A percentile compares a stretch with the other conserved stretches of the same genome.
These are phyloP conservation scores for Neurospora africana DNA, from an alignment of 495 filamentous ascomycete species.

Conservation along the genomic window DNA sequence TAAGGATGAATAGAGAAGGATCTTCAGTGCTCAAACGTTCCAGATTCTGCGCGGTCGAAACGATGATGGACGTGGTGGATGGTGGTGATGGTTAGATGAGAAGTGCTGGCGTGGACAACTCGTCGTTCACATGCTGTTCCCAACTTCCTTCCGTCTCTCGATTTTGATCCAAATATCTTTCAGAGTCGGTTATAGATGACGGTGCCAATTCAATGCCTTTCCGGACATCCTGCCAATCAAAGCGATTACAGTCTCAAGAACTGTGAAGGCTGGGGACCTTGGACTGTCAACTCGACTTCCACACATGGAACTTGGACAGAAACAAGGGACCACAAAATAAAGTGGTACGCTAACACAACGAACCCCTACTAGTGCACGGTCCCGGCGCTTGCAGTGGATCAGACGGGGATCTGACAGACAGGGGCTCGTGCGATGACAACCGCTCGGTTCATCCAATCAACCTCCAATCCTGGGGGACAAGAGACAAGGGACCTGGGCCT, in stretches of 20 bases:
- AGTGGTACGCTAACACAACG: background rate
- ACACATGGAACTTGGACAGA: background rate
- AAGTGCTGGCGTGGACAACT: background rate
- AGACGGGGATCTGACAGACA: constrained; percentile 10
- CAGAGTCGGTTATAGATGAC: background rate
- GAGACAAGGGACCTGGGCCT: background rate
- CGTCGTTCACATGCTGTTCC: background rate
- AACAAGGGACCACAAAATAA: background rate
- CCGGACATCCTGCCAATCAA: background rate
- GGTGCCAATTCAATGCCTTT: background rate
- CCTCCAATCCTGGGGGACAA: background rate
- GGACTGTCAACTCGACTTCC: background rate
- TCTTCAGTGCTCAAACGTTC: background rate
- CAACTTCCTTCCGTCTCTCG: background rate
- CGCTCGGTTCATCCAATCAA: constrained; percentile 10
- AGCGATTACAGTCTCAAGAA: background rate
- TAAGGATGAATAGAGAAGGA: background rate
- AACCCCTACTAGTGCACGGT: constrained; percentile 5
- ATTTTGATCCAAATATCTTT: background rate
- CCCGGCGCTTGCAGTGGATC: constrained; percentile 16
- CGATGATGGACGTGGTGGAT: background rate
- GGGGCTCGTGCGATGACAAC: constrained; percentile 9
- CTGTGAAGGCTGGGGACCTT: background rate
- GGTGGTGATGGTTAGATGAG: background rate
- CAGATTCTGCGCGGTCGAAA: background rate